Base-by-base conservation (phyloP, 225 moss, liverwort and hornwort species). In the Climacium dendroides region DNA sequence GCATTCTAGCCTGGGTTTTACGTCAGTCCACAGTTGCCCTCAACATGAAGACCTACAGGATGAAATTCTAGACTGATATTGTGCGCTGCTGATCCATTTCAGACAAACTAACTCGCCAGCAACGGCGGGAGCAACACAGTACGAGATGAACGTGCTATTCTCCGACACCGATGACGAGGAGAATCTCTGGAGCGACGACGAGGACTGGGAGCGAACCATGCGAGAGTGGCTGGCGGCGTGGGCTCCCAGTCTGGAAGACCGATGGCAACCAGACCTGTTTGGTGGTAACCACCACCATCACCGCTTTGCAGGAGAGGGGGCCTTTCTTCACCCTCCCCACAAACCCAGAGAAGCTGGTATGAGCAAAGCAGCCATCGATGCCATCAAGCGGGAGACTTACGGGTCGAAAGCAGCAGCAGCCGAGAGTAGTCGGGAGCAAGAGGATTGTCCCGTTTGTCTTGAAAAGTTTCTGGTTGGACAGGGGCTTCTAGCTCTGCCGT, bases 391-490 rank as follows among this genome's bases (percentile, higher is more conserved):
- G 78, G 95, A 87, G 91, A 96, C 60, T 43, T 95, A 80, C 78
- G 92, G 87, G 30, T 91, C 89, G 60, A 89, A 84, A 73, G 87
- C 54, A 67, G 85, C 71, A 74, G 87, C 41, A 85, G 71, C 90
- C 29, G 86, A 90, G 70, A 64, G 83, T 81, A 91, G 88, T 82
- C 92, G 95, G 83, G 95, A 97, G 87, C 97, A 98, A 89, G 96
- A 96, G 83, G 98, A 96, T 81, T 98, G 98, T 45, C 96, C 98
- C 37, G 98, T 98, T 48, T 98, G 98, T 83, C 81, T 98, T 58
- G 98, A 98, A 78, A 94, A 91, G 39, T 95, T 98, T 64, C 41
- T 96, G 57, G 81, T 76, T n/a, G 98, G 98, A 32, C 94, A 98
- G 86, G 92, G 89, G 37, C 94, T 97, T 35, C 89, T 97, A 76